Conservation (phyloP, 768 basidiomycete genomes). For the Lenzites betulinus region DNA sequence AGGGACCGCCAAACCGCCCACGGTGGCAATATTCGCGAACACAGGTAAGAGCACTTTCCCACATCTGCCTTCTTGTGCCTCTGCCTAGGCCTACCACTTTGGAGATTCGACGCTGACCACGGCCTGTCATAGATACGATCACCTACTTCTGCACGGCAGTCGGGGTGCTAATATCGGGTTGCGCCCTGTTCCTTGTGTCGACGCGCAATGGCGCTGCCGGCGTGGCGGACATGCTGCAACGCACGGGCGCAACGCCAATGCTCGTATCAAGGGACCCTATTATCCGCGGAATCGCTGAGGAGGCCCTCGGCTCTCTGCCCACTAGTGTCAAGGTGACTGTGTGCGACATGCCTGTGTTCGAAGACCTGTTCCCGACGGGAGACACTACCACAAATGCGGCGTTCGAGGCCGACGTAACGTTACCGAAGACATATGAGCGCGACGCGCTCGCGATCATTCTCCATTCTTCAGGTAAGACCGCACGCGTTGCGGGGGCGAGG, state of each 20-base stretch:
- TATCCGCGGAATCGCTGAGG: slow-evolving; percentile 1
- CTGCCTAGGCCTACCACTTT: no score
- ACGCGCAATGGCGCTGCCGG: slow-evolving; percentile 34
- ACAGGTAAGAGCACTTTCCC: slow-evolving; percentile 12
- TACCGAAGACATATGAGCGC: not conserved
- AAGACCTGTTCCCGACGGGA: slow-evolving; percentile 6
- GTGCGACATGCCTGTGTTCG: slow-evolving; percentile 5
- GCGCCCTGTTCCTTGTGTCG: slow-evolving; percentile 37
- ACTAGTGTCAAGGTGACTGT: not conserved
- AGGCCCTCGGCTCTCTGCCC: not conserved
- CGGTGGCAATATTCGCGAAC: slow-evolving; percentile 30
- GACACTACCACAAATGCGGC: not conserved
- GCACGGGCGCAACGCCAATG: slow-evolving; percentile 8
- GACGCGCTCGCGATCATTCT: slow-evolving; percentile 3
- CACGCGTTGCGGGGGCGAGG: no score
- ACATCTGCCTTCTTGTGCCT: not conserved
- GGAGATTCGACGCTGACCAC: not conserved
- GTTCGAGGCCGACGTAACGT: not conserved
- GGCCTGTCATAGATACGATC: slow-evolving; percentile 27
- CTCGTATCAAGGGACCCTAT: slow-evolving; percentile 8
- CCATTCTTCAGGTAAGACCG: slow-evolving; percentile 17
- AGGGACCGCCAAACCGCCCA: slow-evolving; percentile 9
- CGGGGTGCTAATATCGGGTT: slow-evolving; percentile 25
- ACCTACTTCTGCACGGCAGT: slow-evolving; percentile 21
- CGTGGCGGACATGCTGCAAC: slow-evolving; percentile 33